phyloP scores from a whole-genome alignment of 2,329 filamentous ascomycete genomes.

The Phoma sp. region DNA sequence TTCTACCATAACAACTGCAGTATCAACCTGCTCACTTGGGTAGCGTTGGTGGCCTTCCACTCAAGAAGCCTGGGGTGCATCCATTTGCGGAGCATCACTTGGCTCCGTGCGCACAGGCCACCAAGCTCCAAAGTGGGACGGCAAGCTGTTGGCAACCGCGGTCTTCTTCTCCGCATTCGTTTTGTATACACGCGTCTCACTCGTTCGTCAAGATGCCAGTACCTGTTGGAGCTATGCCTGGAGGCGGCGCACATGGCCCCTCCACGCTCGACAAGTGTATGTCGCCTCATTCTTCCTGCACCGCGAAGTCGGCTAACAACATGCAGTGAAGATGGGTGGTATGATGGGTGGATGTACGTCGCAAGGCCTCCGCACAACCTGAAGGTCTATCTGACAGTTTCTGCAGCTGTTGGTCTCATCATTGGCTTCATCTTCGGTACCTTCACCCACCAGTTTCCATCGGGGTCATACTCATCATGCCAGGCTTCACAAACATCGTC shows the following conservation, averaged over 20 bases:
- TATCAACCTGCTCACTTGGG: background rate
- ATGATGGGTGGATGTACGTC: constrained; percentile 97
- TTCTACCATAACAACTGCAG: background rate
- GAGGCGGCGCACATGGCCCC: constrained; percentile 57
- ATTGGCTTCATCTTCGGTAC: constrained; percentile 98
- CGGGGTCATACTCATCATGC: constrained; percentile 23
- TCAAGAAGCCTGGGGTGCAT: background rate
- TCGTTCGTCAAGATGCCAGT: constrained; percentile 59
- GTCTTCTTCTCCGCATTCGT: constrained; percentile 24
- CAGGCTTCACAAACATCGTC: constrained; percentile 92
- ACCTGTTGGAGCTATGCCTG: constrained; percentile 56
- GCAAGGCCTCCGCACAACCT: background rate
- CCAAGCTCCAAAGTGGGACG: constrained; percentile 10
- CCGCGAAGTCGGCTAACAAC: constrained; percentile 39
- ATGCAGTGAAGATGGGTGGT: constrained; percentile 91
- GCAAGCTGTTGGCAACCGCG: constrained; percentile 17
- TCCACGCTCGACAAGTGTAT: constrained; percentile 75
- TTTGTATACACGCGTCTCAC: constrained; percentile 8
- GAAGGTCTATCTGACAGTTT: constrained; percentile 22
- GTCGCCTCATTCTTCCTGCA: constrained; percentile 32
- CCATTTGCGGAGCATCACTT: constrained; percentile 11
- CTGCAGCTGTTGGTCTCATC: constrained; percentile 87
- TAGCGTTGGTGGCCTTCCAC: background rate
- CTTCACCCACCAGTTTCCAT: constrained; percentile 25
- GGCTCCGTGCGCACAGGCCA: constrained; percentile 17